Evolutionary conservation across 306 rosid species (phyloP).

Genomic region (Trifolium fragiferum): DNA sequence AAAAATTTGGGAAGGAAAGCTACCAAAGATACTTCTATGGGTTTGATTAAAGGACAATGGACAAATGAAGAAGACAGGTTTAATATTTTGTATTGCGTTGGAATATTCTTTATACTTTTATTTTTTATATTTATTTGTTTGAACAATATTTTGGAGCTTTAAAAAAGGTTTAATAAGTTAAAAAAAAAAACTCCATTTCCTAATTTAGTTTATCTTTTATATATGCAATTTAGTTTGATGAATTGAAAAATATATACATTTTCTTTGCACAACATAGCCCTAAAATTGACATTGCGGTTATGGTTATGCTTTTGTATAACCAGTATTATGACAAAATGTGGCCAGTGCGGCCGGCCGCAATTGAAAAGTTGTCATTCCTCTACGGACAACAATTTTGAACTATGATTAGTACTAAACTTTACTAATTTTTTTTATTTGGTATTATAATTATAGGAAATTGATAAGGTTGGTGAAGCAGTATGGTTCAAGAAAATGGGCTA

Average conservation of each 20-base stretch:
- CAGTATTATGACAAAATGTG: too few species aligned
- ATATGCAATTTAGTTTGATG: neutral
- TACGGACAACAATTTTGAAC: neutral
- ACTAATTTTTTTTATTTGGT: neutral
- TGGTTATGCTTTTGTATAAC: neutral
- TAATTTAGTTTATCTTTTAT: too few species aligned
- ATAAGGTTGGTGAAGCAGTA: slow-evolving; percentile 73
- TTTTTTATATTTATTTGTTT: neutral
- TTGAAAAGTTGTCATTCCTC: neutral
- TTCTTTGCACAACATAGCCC: neutral
- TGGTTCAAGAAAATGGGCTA: slow-evolving; percentile 87
- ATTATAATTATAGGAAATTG: slow-evolving; percentile 53
- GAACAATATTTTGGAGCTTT: neutral
- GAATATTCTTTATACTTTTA: neutral
- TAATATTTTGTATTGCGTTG: neutral
- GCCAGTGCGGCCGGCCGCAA: too few species aligned
- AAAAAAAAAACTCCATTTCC: neutral
- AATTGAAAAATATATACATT: neutral
- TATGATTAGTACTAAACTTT: neutral
- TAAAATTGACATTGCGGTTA: neutral
- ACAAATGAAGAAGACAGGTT: slow-evolving; percentile 78
- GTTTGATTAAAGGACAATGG: slow-evolving; percentile 79
- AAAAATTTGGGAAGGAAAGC: slow-evolving; percentile 42
- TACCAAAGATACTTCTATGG: slow-evolving; percentile 42
- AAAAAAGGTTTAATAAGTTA: too few species aligned